phyloP scores from a whole-genome alignment of 129 eudicot genomes.

The Pseudognaphalium luteoalbum region DNA sequence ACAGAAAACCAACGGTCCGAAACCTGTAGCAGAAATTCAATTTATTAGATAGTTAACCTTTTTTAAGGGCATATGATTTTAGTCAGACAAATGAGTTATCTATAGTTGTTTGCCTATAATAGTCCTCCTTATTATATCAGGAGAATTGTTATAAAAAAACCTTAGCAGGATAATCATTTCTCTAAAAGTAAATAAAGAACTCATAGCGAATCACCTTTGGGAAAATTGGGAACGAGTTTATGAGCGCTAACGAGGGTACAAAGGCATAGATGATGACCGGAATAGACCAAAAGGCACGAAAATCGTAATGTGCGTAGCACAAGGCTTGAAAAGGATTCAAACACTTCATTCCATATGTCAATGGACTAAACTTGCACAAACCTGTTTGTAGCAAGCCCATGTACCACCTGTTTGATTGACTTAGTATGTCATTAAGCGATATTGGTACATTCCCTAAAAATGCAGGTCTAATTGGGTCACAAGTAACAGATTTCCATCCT shows the following conservation, averaged over 20 bases:
- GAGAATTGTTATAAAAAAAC: no score
- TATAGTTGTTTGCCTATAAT: not conserved
- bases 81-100: not conserved
- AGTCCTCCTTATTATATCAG: no score
- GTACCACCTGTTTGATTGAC: constrained; percentile 60
- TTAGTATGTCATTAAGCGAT: constrained; percentile 36
- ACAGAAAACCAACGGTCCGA: constrained; percentile 40
- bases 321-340: constrained; percentile 44
- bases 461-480: constrained; percentile 49
- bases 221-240: constrained; percentile 28
- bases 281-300: constrained; percentile 43
- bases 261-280: constrained; percentile 49
- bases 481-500: constrained; percentile 47
- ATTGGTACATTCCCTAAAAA: constrained; percentile 55
- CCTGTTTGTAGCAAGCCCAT: constrained; percentile 47
- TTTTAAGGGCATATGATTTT: not conserved
- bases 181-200: not conserved
- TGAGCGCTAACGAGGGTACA: constrained; percentile 47
- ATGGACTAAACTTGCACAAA: constrained; percentile 32
- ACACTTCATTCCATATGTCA: constrained; percentile 34
- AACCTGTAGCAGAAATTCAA: constrained; percentile 32
- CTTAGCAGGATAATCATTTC: no score
- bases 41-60: not conserved
- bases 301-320: constrained; percentile 38
- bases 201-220: constrained; percentile 22